These are phyloP conservation scores for Debaryomyces coudertii DNA, from an alignment of 1,139 yeast species.

Conservation along the genomic window DNA sequence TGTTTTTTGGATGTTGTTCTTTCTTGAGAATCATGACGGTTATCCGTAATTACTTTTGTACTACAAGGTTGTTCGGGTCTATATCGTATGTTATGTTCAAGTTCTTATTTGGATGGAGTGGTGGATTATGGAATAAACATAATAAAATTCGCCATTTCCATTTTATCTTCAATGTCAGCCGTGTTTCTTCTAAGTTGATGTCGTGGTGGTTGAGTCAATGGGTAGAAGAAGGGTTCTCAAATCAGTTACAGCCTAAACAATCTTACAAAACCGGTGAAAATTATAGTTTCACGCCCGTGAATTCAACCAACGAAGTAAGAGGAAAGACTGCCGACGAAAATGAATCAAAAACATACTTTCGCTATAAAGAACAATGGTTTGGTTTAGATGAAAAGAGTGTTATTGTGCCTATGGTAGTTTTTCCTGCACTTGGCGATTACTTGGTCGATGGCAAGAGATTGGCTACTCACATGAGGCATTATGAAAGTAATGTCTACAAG, in stretches of 20 bases:
- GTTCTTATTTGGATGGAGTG: conserved; percentile 85
- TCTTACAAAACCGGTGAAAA: conserved; percentile 38
- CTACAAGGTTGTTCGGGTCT: conserved; percentile 56
- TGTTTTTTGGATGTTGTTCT: conserved; percentile 62
- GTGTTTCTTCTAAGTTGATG: conserved; percentile 79
- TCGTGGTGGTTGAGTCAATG: conserved; percentile 79
- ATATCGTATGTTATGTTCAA: conserved; percentile 79
- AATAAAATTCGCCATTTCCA: conserved; percentile 65
- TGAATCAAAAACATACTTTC: conserved; percentile 58
- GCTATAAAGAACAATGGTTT: conserved; percentile 60
- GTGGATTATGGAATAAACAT: conserved; percentile 68
- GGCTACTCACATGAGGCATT: conserved; percentile 50
- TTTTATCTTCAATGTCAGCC: conserved; percentile 85
- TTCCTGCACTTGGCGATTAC: conserved; percentile 64
- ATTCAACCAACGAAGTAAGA: neutral
- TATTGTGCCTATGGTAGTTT: conserved; percentile 54
- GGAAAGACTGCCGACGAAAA: conserved; percentile 30
- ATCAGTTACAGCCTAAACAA: conserved; percentile 37
- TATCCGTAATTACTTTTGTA: conserved; percentile 47
- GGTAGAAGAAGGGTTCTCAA: conserved; percentile 44
- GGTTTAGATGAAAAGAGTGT: conserved; percentile 32
- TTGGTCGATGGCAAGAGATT: conserved; percentile 69
- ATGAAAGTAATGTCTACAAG: conserved; percentile 47
- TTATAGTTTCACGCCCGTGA: conserved; percentile 20
- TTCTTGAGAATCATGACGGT: conserved; percentile 63